Evolutionary conservation across 1,284 basidiomycete genomes (phyloP).

Genomic region (Apiotrichum sp.): DNA sequence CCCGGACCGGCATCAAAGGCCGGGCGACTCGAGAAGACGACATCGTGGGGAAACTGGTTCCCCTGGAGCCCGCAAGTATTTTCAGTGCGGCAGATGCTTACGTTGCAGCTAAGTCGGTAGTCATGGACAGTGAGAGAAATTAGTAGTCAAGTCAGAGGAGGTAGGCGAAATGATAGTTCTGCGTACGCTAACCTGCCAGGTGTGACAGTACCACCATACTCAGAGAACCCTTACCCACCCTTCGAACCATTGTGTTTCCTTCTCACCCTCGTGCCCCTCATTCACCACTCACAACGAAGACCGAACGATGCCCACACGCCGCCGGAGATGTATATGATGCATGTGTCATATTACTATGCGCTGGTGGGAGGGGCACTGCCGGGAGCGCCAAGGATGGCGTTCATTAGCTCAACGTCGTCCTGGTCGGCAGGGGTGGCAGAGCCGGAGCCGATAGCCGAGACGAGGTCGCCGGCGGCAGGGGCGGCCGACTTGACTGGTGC

Average conservation of each 20-base stretch:
- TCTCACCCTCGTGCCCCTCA: no score
- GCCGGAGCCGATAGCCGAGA: conserved; percentile 9
- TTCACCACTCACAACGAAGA: background rate
- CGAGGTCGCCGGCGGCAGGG: conserved; percentile 14
- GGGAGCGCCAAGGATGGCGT: conserved; percentile 8
- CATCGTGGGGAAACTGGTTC: conserved; percentile 6
- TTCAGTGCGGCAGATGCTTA: no score
- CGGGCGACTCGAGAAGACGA: background rate
- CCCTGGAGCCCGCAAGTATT: background rate
- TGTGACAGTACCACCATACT: no score
- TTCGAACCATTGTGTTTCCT: no score
- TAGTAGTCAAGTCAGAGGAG: no score
- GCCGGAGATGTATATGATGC: conserved; percentile 4
- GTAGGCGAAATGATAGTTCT: no score
- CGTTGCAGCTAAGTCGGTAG: background rate
- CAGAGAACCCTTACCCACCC: no score
- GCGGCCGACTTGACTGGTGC: conserved; percentile 7
- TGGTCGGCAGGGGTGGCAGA: conserved; percentile 9
- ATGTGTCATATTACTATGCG: conserved; percentile 5
- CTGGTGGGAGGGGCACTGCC: background rate
- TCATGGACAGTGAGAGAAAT: background rate
- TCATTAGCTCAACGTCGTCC: conserved; percentile 28
- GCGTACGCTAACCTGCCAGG: no score
- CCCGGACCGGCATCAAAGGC: background rate
- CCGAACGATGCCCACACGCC: no score